Conservation (phyloP, 139 green algal genomes). For the Coelastrella sp. region DNA sequence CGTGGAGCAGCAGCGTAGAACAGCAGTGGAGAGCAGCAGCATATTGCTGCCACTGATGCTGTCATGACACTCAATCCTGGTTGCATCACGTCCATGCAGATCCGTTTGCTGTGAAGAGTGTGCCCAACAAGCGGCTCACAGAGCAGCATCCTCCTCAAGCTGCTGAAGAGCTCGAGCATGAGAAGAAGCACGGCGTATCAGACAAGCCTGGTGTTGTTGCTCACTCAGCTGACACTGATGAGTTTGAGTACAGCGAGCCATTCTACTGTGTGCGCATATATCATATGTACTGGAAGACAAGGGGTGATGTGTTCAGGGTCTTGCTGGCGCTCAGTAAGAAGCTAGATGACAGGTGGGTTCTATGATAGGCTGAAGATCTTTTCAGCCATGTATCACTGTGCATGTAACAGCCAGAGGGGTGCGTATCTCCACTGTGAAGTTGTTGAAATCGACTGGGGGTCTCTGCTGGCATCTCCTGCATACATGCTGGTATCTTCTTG, state of each 20-base stretch:
- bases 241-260: slow-evolving; percentile 28
- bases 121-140: neutral
- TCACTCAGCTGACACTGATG: neutral
- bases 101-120: slow-evolving; percentile 25
- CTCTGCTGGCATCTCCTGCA: no score
- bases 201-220: neutral
- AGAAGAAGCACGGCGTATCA: neutral
- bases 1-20: no score
- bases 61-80: no score
- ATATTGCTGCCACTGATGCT: no score
- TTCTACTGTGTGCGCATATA: slow-evolving; percentile 29
- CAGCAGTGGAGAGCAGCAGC: no score
- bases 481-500: no score
- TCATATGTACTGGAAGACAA: slow-evolving; percentile 26
- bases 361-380: no score
- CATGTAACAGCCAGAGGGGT: no score
- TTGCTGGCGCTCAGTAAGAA: slow-evolving; percentile 11
- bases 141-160: slow-evolving; percentile 4
- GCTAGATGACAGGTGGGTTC: slow-evolving; percentile 6
- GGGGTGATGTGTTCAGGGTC: slow-evolving; percentile 41
- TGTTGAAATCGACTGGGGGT: no score
- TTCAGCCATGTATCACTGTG: no score
- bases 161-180: slow-evolving; percentile 1
- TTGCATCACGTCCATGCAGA: no score
- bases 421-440: no score